Evolutionary conservation across 148 eudicot species (phyloP).

Genomic region (Mesembryanthemum crystallinum): DNA sequence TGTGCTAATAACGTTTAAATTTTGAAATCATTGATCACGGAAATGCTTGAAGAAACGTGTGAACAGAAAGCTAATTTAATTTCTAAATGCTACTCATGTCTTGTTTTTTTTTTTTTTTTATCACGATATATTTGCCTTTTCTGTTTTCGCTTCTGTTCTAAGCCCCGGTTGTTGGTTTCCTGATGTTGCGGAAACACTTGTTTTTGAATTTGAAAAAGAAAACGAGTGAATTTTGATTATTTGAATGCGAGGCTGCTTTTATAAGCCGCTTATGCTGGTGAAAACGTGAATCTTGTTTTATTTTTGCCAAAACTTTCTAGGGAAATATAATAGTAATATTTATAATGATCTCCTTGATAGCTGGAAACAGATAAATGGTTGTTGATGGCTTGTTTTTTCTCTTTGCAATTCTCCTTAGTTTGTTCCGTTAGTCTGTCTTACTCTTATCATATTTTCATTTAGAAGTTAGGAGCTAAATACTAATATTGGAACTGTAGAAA

Average conservation of each 20-base stretch:
- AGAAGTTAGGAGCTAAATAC: no score
- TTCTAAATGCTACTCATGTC: background rate
- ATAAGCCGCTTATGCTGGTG: background rate
- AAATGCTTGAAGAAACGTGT: background rate
- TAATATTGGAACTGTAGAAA: background rate
- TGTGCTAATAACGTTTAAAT: background rate
- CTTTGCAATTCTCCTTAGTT: no score
- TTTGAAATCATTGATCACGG: background rate
- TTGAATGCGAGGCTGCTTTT: background rate
- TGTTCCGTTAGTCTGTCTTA: no score
- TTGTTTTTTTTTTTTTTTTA: background rate
- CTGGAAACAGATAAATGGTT: background rate
- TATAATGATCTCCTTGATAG: no score
- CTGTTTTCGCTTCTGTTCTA: background rate
- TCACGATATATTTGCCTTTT: background rate
- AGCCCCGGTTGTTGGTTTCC: background rate
- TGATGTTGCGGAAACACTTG: background rate
- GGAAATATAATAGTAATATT: no score
- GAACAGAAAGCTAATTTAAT: background rate
- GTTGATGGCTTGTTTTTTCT: background rate
- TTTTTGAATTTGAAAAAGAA: background rate
- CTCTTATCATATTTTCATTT: no score
- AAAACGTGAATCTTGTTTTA: background rate
- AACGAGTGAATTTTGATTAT: background rate
- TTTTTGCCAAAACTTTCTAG: no score